Percentiles rank a stretch among this genome's conserved stretches.
Evolutionary conservation across 2,329 filamentous ascomycete species (phyloP).

Genomic region (Cytospora paraplurivora): DNA sequence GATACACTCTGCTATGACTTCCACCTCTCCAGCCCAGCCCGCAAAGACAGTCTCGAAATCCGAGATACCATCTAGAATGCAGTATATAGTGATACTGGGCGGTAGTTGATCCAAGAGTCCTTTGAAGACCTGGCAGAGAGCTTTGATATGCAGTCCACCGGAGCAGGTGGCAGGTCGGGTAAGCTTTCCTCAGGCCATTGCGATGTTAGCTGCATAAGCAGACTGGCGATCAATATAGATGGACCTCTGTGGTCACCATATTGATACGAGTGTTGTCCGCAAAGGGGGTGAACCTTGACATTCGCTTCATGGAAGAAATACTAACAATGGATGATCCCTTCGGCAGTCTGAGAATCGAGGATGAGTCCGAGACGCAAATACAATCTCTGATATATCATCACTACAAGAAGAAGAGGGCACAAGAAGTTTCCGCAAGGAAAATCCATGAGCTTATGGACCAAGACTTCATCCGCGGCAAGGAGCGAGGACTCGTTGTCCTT

Average conservation of each 20-base stretch:
- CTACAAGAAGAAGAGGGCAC: slow-evolving; percentile 1
- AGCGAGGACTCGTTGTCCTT: slow-evolving; percentile 41
- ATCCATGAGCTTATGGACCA: background rate
- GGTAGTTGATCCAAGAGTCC: background rate
- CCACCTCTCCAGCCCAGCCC: background rate
- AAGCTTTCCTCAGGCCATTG: background rate
- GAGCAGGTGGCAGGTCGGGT: slow-evolving; percentile 1
- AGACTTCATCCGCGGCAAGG: slow-evolving; percentile 35
- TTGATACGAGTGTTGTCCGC: slow-evolving; percentile 3
- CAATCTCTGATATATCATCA: slow-evolving; percentile 1
- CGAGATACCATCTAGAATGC: slow-evolving; percentile 15
- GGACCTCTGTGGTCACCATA: slow-evolving; percentile 1
- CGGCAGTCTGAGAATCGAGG: background rate
- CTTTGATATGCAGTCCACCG: background rate
- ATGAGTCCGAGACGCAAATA: background rate
- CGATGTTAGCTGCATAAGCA: background rate
- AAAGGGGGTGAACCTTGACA: slow-evolving; percentile 12
- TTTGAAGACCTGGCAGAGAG: background rate
- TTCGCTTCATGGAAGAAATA: background rate
- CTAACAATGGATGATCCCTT: background rate
- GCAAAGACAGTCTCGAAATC: slow-evolving; percentile 5
- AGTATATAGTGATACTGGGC: background rate
- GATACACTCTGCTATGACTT: background rate
- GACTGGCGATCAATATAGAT: slow-evolving; percentile 3
- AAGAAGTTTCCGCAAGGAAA: background rate